Percentiles rank a stretch among this genome's conserved stretches.
Evolutionary conservation across 1,139 yeast genomes (phyloP).

Genomic region (Geotrichum cucujoidarum): DNA sequence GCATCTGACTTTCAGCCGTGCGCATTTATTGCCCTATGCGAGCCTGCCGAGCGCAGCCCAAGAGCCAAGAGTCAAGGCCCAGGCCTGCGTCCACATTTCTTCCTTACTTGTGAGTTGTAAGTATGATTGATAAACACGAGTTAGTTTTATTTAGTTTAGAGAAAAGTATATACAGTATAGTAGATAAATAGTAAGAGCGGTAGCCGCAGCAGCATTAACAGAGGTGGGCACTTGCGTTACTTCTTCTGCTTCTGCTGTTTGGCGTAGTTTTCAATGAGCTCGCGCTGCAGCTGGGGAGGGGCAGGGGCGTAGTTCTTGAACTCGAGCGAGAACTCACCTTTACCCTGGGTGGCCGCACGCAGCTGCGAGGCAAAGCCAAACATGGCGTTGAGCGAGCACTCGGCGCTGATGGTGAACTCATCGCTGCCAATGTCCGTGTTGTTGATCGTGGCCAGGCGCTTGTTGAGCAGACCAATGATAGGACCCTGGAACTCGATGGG

Average conservation of each 20-base stretch:
- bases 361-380: constrained; percentile 94
- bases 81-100: too few species aligned
- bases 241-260: constrained; percentile 43
- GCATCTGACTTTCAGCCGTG: too few species aligned
- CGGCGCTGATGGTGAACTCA: constrained; percentile 89
- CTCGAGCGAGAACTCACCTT: constrained; percentile 95
- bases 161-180: too few species aligned
- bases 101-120: too few species aligned
- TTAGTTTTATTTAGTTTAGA: too few species aligned
- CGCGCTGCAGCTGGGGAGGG: constrained; percentile 83
- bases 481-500: constrained; percentile 95
- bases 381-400: constrained; percentile 90
- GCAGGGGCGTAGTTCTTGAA: constrained; percentile 90
- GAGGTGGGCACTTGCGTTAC: too few species aligned
- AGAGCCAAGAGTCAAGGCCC: too few species aligned
- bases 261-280: constrained; percentile 79
- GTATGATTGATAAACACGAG: too few species aligned
- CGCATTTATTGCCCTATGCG: too few species aligned
- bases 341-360: constrained; percentile 97
- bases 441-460: constrained; percentile 84
- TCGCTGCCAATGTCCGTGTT: constrained; percentile 94
- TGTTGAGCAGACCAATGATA: constrained; percentile 86
- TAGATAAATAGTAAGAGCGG: too few species aligned
- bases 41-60: too few species aligned
- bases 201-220: too few species aligned